phyloP scores from a whole-genome alignment of 2,329 filamentous ascomycete species.

The Cordyceps tenuipes region DNA sequence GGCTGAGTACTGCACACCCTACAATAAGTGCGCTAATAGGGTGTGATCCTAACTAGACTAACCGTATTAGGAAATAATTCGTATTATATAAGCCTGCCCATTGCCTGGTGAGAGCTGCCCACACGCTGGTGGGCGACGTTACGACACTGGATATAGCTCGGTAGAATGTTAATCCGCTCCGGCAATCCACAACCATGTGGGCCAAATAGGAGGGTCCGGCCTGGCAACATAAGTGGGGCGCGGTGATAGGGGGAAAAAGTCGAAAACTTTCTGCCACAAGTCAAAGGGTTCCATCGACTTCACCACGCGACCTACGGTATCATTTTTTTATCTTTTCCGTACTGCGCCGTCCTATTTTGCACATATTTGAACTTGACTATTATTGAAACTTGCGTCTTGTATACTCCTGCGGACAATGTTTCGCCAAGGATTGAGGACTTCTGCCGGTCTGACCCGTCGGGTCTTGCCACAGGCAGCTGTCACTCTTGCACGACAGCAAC shows the following conservation, averaged over 20 bases:
- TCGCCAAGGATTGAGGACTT: slow-evolving; percentile 28
- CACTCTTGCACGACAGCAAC: slow-evolving; percentile 20
- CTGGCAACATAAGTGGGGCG: neutral
- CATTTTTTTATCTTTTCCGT: neutral
- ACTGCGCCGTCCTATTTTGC: neutral
- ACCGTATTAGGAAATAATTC: no score
- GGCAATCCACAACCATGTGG: neutral
- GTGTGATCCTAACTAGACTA: no score
- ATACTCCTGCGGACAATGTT: slow-evolving; percentile 13
- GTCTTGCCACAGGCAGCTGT: slow-evolving; percentile 21
- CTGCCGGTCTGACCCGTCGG: slow-evolving; percentile 28
- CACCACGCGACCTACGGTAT: neutral
- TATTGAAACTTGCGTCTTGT: neutral
- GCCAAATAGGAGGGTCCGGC: neutral
- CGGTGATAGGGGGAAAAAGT: slow-evolving; percentile 9
- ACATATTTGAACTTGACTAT: neutral
- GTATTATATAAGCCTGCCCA: no score
- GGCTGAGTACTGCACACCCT: no score
- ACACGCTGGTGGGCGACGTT: no score
- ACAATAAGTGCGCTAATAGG: no score
- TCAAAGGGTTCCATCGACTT: neutral
- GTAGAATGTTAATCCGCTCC: no score
- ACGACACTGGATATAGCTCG: no score
- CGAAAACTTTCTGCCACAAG: slow-evolving; percentile 2
- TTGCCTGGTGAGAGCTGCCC: no score